phyloP scores from a whole-genome alignment of 768 basidiomycete species.

The Leccinum variicolor region DNA sequence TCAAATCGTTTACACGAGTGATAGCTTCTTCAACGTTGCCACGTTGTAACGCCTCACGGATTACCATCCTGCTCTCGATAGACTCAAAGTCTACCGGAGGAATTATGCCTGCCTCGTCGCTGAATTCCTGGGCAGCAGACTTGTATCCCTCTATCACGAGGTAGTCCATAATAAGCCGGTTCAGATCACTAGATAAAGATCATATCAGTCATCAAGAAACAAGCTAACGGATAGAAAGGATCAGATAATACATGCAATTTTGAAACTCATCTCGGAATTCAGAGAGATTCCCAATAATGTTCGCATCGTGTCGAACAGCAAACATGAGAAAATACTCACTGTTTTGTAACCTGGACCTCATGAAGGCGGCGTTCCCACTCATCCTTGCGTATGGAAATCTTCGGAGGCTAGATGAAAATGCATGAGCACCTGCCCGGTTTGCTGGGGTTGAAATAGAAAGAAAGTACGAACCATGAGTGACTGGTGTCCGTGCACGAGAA shows the following conservation, averaged over 20 bases:
- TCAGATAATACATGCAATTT: conserved; percentile 94
- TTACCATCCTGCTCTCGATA: conserved; percentile 92
- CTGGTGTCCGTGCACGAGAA: conserved; percentile 13
- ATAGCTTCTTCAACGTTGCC: conserved; percentile 97
- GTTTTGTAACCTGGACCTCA: conserved; percentile 80
- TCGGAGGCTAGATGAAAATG: conserved; percentile 39
- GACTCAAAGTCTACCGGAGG: conserved; percentile 85
- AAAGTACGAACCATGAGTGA: conserved; percentile 31
- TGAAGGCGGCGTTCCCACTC: conserved; percentile 86
- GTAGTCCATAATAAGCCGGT: conserved; percentile 94
- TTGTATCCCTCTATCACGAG: conserved; percentile 98
- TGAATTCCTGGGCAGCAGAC: conserved; percentile 92
- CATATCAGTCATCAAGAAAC: conserved; percentile 18
- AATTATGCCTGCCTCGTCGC: conserved; percentile 76
- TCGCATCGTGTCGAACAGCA: conserved; percentile 51
- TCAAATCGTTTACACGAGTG: conserved; percentile 90
- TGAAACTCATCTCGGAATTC: conserved; percentile 65
- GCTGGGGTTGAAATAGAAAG: background rate
- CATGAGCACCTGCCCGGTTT: background rate
- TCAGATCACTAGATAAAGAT: conserved; percentile 70
- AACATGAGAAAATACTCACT: conserved; percentile 57
- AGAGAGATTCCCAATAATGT: conserved; percentile 99
- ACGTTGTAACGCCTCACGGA: conserved; percentile 88
- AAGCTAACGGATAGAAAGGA: conserved; percentile 22
- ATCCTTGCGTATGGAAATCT: conserved; percentile 62